These are phyloP conservation scores for Wickerhamomyces alni DNA, from an alignment of 805 yeast genomes.

Conservation along the genomic window DNA sequence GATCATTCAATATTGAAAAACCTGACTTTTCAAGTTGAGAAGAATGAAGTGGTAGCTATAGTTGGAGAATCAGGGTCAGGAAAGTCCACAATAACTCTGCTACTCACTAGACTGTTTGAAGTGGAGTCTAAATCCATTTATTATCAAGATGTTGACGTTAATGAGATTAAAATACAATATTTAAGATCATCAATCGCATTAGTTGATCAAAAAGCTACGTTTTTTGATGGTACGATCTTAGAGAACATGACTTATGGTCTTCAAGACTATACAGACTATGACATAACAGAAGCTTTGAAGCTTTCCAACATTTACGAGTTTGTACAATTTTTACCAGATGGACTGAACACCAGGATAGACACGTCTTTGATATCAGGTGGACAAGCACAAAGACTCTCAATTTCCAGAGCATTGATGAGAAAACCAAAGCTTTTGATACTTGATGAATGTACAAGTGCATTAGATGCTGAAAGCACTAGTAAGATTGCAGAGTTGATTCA, in stretches of 20 bases:
- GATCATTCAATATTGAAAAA: constrained; percentile 30
- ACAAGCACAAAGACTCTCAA: constrained; percentile 78
- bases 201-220: constrained; percentile 69
- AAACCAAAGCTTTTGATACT: constrained; percentile 54
- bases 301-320: constrained; percentile 49
- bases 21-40: constrained; percentile 35
- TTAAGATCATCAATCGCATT: constrained; percentile 53
- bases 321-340: constrained; percentile 47
- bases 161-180: constrained; percentile 35
- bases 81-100: constrained; percentile 66
- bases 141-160: constrained; percentile 44
- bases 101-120: constrained; percentile 50
- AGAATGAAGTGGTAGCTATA: constrained; percentile 54
- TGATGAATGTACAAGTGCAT: constrained; percentile 88
- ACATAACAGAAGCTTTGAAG: constrained; percentile 34
- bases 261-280: constrained; percentile 25
- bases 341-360: constrained; percentile 55
- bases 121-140: constrained; percentile 33
- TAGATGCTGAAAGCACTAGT: constrained; percentile 59
- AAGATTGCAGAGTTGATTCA: constrained; percentile 45
- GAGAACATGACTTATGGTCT: constrained; percentile 70
- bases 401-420: constrained; percentile 75
- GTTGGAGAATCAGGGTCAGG: constrained; percentile 91
- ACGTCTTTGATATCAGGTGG: constrained; percentile 71
- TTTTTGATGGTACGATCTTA: constrained; percentile 67